Evolutionary conservation across 371 early-diverging fungal genomes (phyloP).

Genomic region (Conidiobolus incongruus): DNA sequence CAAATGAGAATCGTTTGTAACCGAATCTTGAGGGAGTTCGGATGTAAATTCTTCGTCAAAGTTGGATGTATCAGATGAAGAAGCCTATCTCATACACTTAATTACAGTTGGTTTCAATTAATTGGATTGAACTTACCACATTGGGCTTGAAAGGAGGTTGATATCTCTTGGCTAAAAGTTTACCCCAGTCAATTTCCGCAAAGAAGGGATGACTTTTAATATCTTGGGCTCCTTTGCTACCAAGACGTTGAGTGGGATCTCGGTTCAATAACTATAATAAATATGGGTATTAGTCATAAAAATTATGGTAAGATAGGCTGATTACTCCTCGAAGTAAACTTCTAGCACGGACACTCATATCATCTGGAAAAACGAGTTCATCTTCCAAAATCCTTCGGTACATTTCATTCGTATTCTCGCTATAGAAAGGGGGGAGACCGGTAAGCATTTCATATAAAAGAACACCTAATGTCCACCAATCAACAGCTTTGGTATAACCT

Average conservation of each 20-base stretch:
- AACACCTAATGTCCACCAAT: slow-evolving; percentile 98
- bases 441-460: slow-evolving; percentile 90
- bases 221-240: slow-evolving; percentile 61
- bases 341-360: slow-evolving; percentile 48
- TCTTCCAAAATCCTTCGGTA: slow-evolving; percentile 78
- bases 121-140: slow-evolving; percentile 23
- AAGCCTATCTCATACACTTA: slow-evolving; percentile 12
- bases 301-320: background rate
- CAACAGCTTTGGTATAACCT: slow-evolving; percentile 86
- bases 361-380: slow-evolving; percentile 63
- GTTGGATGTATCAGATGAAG: slow-evolving; percentile 57
- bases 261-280: slow-evolving; percentile 35
- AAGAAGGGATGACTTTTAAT: slow-evolving; percentile 86
- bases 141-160: slow-evolving; percentile 87
- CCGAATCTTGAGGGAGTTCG: slow-evolving; percentile 70
- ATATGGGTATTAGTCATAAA: background rate
- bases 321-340: slow-evolving; percentile 44
- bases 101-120: too few relatives aligned
- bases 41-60: slow-evolving; percentile 63
- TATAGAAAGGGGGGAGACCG: slow-evolving; percentile 88
- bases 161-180: slow-evolving; percentile 58
- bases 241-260: slow-evolving; percentile 64
- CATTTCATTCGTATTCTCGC: slow-evolving; percentile 89
- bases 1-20: slow-evolving; percentile 52
- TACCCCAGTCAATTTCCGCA: slow-evolving; percentile 77